Conservation (phyloP, 768 basidiomycete genomes). For the Boletus pseudopeckii region DNA sequence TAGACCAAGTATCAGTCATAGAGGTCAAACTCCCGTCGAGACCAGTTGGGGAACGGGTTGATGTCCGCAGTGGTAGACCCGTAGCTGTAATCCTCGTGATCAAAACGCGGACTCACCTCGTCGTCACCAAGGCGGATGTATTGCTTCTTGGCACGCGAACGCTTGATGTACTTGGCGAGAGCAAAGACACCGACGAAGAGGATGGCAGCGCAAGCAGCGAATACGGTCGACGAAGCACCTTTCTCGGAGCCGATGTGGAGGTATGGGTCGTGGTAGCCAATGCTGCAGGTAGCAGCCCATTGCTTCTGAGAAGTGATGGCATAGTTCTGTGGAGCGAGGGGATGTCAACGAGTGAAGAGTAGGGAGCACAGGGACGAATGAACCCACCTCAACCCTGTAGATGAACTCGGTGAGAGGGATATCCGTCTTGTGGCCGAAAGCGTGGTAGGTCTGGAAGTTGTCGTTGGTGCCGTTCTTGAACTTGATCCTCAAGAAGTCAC, state of each 20-base stretch:
- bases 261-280: constrained; percentile 29
- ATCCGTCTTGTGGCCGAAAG: constrained; percentile 71
- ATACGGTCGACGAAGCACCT: constrained; percentile 31
- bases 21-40: constrained; percentile 1
- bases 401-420: constrained; percentile 84
- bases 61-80: constrained; percentile 10
- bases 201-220: constrained; percentile 36
- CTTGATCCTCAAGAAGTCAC: constrained; percentile 79
- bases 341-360: constrained; percentile 1
- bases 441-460: constrained; percentile 64
- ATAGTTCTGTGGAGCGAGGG: constrained; percentile 34
- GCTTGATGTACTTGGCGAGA: constrained; percentile 35
- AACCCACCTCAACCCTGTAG: constrained; percentile 68
- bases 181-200: constrained; percentile 33
- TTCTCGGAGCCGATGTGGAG: constrained; percentile 31
- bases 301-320: constrained; percentile 43
- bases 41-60: constrained; percentile 2
- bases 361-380: background rate
- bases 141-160: constrained; percentile 32
- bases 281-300: constrained; percentile 42
- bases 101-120: constrained; percentile 30
- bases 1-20: constrained; percentile 2
- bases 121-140: constrained; percentile 36
- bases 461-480: constrained; percentile 78
- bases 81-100: constrained; percentile 3